Base-by-base conservation (phyloP, 2,329 filamentous ascomycete species). In the Magnaporthales sp. region DNA sequence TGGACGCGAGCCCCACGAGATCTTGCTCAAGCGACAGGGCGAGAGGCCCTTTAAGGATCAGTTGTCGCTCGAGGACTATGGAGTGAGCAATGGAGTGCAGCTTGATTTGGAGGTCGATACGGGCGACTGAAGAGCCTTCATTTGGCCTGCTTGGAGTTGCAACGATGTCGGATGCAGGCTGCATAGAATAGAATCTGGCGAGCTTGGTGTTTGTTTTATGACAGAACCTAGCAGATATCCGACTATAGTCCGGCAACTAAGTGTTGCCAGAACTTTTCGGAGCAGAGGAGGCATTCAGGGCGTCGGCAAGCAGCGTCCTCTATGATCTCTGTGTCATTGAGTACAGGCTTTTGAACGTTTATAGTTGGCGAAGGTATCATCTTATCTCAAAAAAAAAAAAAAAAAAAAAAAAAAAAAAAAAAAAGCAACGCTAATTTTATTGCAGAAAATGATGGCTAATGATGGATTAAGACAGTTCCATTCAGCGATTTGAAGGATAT, bases 11-110 rank as follows among this genome's bases (percentile, higher is more conserved):
- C 90, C 93, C 61, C 91, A 94, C 74, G 92, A 97, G 79, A 97
- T 98, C 70, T 83, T 97, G 79, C 78, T 98, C 68, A 95, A 96
- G 82, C 84, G 94, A 71, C 94, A 98, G 78, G 92, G 93, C 13
- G 92, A 97, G 79, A 80, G 93, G 70, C 93, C 94, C 27, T 97
- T 98, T 77, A 97, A 97, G 81, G 93, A 98, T 75, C 86, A 90
- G 72, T 83, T 97, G 68, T 93, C 88, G 38, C 77, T 97, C 72
- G 91, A 91, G 73, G 94, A 98, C 79, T 98, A 97, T 78, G 92
- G 91, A n/a, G 89, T 98, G 67, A 92, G 90, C 72, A 95, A 95
- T 78, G 94, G 94, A 10, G 93, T 97, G 74, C 85, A 88, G 78
- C 75, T 88, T 63, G 85, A 88, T 71, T 76, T 88, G 58, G 85